phyloP scores from a whole-genome alignment of 2,329 filamentous ascomycete species.

The Camillea tinctor region DNA sequence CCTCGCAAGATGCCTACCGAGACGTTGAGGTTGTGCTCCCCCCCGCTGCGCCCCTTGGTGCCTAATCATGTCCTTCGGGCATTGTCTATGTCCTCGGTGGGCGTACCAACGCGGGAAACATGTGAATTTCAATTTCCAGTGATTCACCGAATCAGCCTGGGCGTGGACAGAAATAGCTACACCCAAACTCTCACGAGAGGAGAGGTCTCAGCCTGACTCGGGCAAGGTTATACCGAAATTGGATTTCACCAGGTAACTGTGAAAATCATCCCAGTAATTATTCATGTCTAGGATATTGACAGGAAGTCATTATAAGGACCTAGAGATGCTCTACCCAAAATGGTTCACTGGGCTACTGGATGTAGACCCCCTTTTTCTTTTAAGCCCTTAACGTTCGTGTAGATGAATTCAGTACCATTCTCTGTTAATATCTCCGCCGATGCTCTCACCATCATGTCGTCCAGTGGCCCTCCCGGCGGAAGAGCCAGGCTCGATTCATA shows the following conservation, averaged over 20 bases:
- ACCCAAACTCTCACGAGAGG: not conserved
- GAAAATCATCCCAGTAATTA: too few relatives aligned
- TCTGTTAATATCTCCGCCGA: conserved; percentile 5
- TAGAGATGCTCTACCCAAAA: not conserved
- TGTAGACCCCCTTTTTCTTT: not conserved
- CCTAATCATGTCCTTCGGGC: conserved; percentile 3
- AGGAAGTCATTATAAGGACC: not conserved
- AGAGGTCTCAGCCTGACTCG: not conserved
- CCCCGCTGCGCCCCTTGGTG: conserved; percentile 16
- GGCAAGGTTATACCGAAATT: not conserved
- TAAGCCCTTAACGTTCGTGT: not conserved
- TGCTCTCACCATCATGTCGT: conserved; percentile 14
- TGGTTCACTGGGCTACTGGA: not conserved
- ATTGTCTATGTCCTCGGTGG: not conserved
- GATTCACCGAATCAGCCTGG: not conserved
- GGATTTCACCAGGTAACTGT: not conserved
- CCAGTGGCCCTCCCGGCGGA: conserved; percentile 3
- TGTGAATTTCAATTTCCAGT: not conserved
- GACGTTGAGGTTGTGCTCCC: conserved; percentile 1
- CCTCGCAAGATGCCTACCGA: conserved; percentile 14
- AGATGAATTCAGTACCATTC: not conserved
- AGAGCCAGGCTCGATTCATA: conserved; percentile 5
- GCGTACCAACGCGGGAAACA: conserved; percentile 1
- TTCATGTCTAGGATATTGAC: too few relatives aligned
- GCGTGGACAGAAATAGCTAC: not conserved